Evolutionary conservation across 306 rosid genomes (phyloP).

Genomic region (Hippophae rhamnoides): DNA sequence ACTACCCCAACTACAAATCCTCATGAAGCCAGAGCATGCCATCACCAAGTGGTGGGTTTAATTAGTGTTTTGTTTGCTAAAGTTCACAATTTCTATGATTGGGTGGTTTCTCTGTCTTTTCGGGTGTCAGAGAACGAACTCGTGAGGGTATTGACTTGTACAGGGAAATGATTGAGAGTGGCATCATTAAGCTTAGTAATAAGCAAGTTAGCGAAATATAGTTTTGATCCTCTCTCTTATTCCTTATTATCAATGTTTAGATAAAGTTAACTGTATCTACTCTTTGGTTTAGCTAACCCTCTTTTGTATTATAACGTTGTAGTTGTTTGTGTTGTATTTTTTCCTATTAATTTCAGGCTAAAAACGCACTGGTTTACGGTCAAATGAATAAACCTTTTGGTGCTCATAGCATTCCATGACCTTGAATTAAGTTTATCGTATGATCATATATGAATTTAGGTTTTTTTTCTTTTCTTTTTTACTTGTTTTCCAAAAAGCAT

Average conservation of each 20-base stretch:
- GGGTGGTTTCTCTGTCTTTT: conserved; percentile 99
- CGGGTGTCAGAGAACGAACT: conserved; percentile 97
- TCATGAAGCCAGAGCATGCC: no score
- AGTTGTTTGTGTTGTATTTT: not conserved
- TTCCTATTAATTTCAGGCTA: conserved; percentile 39
- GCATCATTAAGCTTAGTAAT: conserved; percentile 96
- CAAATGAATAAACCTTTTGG: conserved; percentile 99
- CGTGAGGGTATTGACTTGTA: conserved; percentile 95
- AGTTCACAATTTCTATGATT: conserved; percentile 12
- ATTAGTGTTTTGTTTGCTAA: not conserved
- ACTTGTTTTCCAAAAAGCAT: not conserved
- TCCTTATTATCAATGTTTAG: no score
- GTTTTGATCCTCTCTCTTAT: no score
- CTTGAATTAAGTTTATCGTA: not conserved
- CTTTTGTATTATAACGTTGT: not conserved
- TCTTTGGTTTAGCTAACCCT: not conserved
- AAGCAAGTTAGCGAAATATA: conserved; percentile 52
- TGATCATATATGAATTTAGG: not conserved
- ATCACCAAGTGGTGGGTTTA: no score
- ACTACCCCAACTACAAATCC: no score
- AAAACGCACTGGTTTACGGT: conserved; percentile 96
- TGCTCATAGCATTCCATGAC: conserved; percentile 56
- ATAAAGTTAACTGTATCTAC: no score
- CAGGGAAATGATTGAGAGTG: conserved; percentile 99
- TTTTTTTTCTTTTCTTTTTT: conserved; percentile 20